Percentiles rank a stretch among this genome's conserved stretches.
Conservation (phyloP, 2,329 filamentous ascomycete genomes). For the Ophiosphaerella narmari region DNA sequence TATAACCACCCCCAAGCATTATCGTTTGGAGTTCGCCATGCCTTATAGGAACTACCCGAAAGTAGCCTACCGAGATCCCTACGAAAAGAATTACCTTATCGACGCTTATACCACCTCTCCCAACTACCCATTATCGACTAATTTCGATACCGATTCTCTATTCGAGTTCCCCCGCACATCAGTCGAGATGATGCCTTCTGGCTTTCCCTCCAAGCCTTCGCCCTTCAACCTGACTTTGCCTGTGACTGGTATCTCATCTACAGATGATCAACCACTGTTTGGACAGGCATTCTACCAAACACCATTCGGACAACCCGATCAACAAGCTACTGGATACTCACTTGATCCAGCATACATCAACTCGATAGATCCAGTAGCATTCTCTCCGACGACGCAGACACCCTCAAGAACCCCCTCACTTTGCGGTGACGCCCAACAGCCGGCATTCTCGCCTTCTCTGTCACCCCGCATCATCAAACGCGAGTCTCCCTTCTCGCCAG, state of each 20-base stretch:
- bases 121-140: conserved; percentile 32
- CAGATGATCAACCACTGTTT: conserved; percentile 15
- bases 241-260: conserved; percentile 16
- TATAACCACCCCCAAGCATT: conserved; percentile 7
- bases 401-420: conserved; percentile 41
- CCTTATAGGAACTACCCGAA: conserved; percentile 28
- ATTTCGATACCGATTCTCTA: conserved; percentile 34
- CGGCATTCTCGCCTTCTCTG: conserved; percentile 26
- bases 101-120: conserved; percentile 27
- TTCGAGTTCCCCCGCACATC: conserved; percentile 33
- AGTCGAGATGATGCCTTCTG: conserved; percentile 19
- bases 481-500: conserved; percentile 30
- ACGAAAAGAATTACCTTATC: conserved; percentile 31
- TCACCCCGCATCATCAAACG: conserved; percentile 38
- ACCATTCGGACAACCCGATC: conserved; percentile 26
- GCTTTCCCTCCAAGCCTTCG: conserved; percentile 13
- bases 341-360: conserved; percentile 21
- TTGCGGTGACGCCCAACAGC: conserved; percentile 34
- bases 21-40: conserved; percentile 19
- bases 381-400: conserved; percentile 20
- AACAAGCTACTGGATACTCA: conserved; percentile 21
- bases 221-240: conserved; percentile 21
- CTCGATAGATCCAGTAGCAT: conserved; percentile 18
- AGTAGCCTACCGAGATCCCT: conserved; percentile 26
- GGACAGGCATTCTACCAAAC: conserved; percentile 21